phyloP scores from a whole-genome alignment of 2,329 filamentous ascomycete genomes.

The Pseudocercospora crystallina region DNA sequence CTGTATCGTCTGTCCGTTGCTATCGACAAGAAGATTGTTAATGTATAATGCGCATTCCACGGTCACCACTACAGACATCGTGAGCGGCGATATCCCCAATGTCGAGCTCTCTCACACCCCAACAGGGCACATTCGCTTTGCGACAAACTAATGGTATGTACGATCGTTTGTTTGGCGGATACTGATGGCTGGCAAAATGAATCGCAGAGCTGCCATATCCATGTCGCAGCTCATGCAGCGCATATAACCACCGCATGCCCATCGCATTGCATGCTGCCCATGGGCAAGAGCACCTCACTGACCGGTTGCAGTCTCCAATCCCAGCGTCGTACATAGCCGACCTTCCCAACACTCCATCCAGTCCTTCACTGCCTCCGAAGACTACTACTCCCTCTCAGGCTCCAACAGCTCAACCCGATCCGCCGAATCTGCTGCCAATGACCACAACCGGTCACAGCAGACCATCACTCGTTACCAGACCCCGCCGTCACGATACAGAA shows the following conservation, averaged over 20 bases:
- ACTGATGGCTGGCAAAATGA: too few species aligned
- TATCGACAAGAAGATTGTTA: not conserved
- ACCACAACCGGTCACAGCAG: constrained; percentile 18
- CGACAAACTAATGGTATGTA: constrained; percentile 26
- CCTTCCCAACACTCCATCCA: constrained; percentile 46
- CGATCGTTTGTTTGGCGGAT: too few species aligned
- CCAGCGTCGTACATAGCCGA: constrained; percentile 31
- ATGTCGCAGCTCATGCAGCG: not conserved
- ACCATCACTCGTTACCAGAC: constrained; percentile 34
- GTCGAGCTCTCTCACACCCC: constrained; percentile 7
- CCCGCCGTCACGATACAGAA: constrained; percentile 37
- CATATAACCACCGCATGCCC: too few species aligned
- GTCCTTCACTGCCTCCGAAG: constrained; percentile 50
- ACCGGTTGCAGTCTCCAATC: constrained; percentile 28
- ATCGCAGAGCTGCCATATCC: not conserved
- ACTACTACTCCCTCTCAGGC: constrained; percentile 51
- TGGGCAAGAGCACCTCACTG: not conserved
- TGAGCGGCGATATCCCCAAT: constrained; percentile 4
- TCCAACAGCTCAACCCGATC: constrained; percentile 41
- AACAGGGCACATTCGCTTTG: constrained; percentile 12
- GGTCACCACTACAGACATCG: not conserved
- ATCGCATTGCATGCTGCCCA: too few species aligned
- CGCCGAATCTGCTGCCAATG: constrained; percentile 30
- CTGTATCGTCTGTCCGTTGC: not conserved
- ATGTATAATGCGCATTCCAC: not conserved